Conservation (phyloP, 2,329 filamentous ascomycete species). For the Penicillium vulpinum region DNA sequence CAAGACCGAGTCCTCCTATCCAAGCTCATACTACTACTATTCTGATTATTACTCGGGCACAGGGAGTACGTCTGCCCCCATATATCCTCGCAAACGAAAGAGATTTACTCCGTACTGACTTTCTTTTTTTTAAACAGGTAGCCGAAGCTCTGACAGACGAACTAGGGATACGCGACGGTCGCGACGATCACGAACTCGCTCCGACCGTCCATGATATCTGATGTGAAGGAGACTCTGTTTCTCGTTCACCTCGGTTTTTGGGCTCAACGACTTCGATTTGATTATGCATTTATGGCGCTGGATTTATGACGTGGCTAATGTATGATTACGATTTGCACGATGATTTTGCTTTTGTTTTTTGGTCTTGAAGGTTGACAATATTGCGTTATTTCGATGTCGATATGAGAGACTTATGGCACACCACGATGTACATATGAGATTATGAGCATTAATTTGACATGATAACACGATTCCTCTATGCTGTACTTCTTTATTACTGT, state of each 20-base stretch:
- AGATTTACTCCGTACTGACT: constrained; percentile 8
- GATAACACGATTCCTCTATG: not conserved
- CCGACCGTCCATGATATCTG: constrained; percentile 26
- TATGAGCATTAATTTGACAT: constrained; percentile 6
- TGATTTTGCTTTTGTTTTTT: constrained; percentile 7
- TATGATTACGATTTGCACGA: constrained; percentile 22
- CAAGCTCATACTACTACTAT: constrained; percentile 45
- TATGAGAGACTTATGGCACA: constrained; percentile 7
- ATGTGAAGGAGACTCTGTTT: not conserved
- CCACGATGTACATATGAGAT: constrained; percentile 10
- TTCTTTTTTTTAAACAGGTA: constrained; percentile 37
- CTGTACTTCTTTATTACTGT: not conserved
- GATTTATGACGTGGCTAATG: constrained; percentile 21
- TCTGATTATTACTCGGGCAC: constrained; percentile 39
- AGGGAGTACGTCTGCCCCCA: constrained; percentile 38
- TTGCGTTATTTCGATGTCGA: constrained; percentile 14
- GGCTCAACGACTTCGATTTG: not conserved
- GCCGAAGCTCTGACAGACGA: constrained; percentile 46
- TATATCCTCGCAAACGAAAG: not conserved
- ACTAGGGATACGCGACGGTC: constrained; percentile 36
- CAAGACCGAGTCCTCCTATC: constrained; percentile 42
- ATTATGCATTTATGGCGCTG: constrained; percentile 24
- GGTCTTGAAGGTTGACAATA: constrained; percentile 13
- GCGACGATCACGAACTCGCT: constrained; percentile 31
- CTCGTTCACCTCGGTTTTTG: not conserved